Evolutionary conservation across 768 basidiomycete species (phyloP).

Genomic region (Coprinopsis strossmayeri): DNA sequence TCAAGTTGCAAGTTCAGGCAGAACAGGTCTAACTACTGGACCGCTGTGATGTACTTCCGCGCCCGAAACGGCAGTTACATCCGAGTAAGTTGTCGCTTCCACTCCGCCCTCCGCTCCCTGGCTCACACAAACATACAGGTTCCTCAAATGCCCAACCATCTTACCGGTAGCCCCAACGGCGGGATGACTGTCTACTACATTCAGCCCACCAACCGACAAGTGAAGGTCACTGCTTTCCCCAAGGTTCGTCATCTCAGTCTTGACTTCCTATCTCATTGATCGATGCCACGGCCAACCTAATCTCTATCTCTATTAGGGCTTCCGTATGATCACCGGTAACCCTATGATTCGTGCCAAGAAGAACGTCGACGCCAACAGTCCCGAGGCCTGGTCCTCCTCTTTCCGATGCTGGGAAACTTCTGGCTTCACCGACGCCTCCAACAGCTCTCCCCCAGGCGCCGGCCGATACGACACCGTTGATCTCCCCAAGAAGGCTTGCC

Average conservation of each 20-base stretch:
- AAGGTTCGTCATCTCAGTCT: not conserved
- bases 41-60: conserved; percentile 11
- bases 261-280: not conserved
- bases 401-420: conserved; percentile 12
- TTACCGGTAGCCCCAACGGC: conserved; percentile 9
- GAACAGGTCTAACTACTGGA: conserved; percentile 12
- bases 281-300: too few species aligned
- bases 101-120: not conserved
- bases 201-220: conserved; percentile 6
- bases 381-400: conserved; percentile 8
- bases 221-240: conserved; percentile 9
- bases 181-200: conserved; percentile 13
- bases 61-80: conserved; percentile 4
- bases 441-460: conserved; percentile 10
- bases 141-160: conserved; percentile 10
- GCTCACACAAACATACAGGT: not conserved
- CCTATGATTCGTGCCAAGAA: conserved; percentile 9
- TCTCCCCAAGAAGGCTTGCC: conserved; percentile 9
- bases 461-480: conserved; percentile 11
- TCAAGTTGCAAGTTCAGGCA: conserved; percentile 12
- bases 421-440: conserved; percentile 11
- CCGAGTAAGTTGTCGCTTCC: conserved; percentile 3
- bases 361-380: conserved; percentile 4
- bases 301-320: conserved; percentile 2
- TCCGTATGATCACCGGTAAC: conserved; percentile 13